Base-by-base conservation (phyloP, 257 asterid genomes). In the Lantana camara region DNA sequence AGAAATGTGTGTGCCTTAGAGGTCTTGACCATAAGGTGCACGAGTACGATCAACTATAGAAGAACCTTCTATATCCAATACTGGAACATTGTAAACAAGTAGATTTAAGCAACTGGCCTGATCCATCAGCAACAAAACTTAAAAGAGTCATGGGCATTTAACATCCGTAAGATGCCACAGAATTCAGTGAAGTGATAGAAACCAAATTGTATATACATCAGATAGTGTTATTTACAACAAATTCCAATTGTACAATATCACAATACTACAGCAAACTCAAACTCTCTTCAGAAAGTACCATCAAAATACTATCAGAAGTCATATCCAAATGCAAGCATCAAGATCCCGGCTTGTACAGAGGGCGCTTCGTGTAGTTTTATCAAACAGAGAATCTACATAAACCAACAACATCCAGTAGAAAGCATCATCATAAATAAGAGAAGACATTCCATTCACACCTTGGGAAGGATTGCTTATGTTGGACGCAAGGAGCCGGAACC, bases 401-500 rank as follows among this genome's bases (percentile, higher is more conserved):
- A 57, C 34, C 21, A 35, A 48, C 32, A 63, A 44, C 54, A 32
- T 41, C 15, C 60, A 56, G n/a, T n/a, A 19, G 15, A 48, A 40
- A 49, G 0, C 56, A 23, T 49, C 57, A 23, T n/a, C 4, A 13
- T n/a, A 34, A 19, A 13, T 2, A 4, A 67, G 45, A 10, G 57
- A 45, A 29, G 49, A 24, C 34, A 52, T 29, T 67, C 44, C 20
- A 38, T 22, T 42, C 47, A 38, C 68, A 60, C 62, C 3, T n/a
- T 68, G 73, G 66, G 79, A 60, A 80, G 32, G 9, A 19, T 12
- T 61, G 30, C 41, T 66, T 71, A 80, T 15, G 72, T n/a, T 5
- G 77, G 57, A 27, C 79, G 83, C 37, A 46, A 57, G 19, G 63
- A 37, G 41, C 74, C 80, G 38, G 89, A 70, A 69, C 81, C 82